Conservation (phyloP, 306 rosid genomes). For the Calophaca sinica region DNA sequence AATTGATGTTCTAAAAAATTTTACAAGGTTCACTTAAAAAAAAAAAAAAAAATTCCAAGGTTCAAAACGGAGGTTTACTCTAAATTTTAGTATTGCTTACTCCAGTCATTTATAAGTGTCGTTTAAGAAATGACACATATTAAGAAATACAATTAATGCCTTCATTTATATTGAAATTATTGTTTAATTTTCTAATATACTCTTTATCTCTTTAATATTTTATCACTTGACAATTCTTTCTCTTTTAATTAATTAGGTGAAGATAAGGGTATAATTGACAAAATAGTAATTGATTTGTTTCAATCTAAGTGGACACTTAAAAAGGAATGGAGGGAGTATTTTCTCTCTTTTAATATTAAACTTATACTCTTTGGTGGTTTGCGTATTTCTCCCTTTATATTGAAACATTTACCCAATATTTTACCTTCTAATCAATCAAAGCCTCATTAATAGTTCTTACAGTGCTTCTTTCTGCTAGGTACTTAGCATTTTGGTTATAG, state of each 20-base stretch:
- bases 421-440: constrained; percentile 34
- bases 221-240: background rate
- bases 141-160: constrained; percentile 20
- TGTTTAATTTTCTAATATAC: background rate
- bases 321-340: constrained; percentile 4
- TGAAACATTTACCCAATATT: constrained; percentile 17
- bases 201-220: background rate
- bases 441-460: constrained; percentile 21
- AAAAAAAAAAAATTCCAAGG: background rate
- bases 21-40: background rate
- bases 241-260: background rate
- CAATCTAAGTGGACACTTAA: background rate
- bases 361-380: constrained; percentile 20
- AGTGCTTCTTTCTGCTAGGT: constrained; percentile 30
- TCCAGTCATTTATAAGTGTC: background rate
- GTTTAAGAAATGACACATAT: background rate
- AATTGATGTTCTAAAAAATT: background rate
- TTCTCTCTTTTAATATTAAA: constrained; percentile 4
- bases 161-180: background rate
- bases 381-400: background rate
- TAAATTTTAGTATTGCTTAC: constrained; percentile 6
- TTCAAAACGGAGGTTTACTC: constrained; percentile 28
- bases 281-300: background rate
- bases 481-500: constrained; percentile 28
- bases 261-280: background rate